phyloP scores from a whole-genome alignment of 495 filamentous ascomycete genomes.

The Xylaria intraflava region DNA sequence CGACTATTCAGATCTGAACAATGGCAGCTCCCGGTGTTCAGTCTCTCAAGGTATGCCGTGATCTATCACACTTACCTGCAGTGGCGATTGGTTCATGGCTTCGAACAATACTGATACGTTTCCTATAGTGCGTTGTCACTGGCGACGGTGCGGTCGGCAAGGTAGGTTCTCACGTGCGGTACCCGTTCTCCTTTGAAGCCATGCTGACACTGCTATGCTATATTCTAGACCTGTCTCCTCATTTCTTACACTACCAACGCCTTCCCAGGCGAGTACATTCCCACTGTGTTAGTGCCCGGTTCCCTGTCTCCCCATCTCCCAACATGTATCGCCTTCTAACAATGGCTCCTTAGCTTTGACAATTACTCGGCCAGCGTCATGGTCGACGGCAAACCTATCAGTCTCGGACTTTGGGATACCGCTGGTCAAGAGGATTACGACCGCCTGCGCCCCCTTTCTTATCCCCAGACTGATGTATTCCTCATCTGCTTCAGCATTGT shows the following conservation, averaged over 20 bases:
- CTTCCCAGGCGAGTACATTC: constrained; percentile 98
- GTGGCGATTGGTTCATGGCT: constrained; percentile 2
- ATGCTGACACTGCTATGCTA: constrained; percentile 31
- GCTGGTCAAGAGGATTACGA: constrained; percentile 99
- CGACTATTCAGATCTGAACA: constrained; percentile 15
- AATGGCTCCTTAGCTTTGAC: constrained; percentile 67
- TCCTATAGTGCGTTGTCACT: constrained; percentile 84
- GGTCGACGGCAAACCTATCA: constrained; percentile 96
- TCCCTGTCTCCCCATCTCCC: constrained; percentile 2
- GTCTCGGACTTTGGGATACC: constrained; percentile 96
- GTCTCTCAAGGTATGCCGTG: constrained; percentile 50
- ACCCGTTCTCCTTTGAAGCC: constrained; percentile 7
- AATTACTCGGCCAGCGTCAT: constrained; percentile 99
- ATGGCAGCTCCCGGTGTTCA: constrained; percentile 51
- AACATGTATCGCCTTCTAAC: constrained; percentile 28
- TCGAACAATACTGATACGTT: constrained; percentile 16
- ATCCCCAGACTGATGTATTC: constrained; percentile 97
- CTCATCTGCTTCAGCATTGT: constrained; percentile 98
- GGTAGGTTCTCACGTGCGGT: constrained; percentile 45
- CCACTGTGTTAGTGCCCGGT: constrained; percentile 94
- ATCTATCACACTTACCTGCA: background rate
- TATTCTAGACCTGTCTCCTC: constrained; percentile 86
- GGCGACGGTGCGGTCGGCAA: constrained; percentile 99
- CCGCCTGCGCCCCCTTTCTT: constrained; percentile 87
- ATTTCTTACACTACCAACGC: constrained; percentile 99